Base-by-base conservation (phyloP, 73 alveolate genomes). In the Paramecium sexaurelia region DNA sequence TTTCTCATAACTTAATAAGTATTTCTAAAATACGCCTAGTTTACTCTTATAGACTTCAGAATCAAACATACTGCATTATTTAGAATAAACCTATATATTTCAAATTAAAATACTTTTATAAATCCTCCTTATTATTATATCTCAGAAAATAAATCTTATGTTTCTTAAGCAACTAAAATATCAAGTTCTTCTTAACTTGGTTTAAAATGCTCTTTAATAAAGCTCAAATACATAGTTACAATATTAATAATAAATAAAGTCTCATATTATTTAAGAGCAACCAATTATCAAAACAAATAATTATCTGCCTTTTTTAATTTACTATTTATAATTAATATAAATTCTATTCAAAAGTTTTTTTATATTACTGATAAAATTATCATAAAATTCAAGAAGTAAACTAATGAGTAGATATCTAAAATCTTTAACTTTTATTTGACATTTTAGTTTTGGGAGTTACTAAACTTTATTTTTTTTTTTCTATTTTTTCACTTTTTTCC, bases 141-240 rank as follows among this genome's bases (percentile, higher is more conserved):
- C 9, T 33, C 32, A 11, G 19, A 33, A 71, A 11, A 71, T 10
- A 71, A 71, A 33, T 29, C 51, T 33, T 71, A 36, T 27, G 57
- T 35, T 71, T 71, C 86, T 40, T 71, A 13, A 71, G 57, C 32
- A n/a, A 11, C 51, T 29, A 71, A 36, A 1, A 71, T 27, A n/a
- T 71, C 56, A 33, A 71, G 32, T 71, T 71, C 86, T 71, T 71
- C 61, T 71, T 71, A 15, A 32, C 39, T 71, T 33, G 86, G 86
- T n/a, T 13, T 13, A 20, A 71, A 71, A 40, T 71, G 37, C 24
- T 61, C 47, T 45, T 32, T 61, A 26, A 61, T 32, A 61, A 61
- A 61, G 11, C 43, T 32, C 26, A 61, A 61, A 61, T 61, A 61
- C 83, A 61, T 61, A 17, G 13, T 51, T 15, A 20, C 7, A 17